phyloP scores from a whole-genome alignment of 2,329 filamentous ascomycete species.

The Chrysoporthe puriensis region DNA sequence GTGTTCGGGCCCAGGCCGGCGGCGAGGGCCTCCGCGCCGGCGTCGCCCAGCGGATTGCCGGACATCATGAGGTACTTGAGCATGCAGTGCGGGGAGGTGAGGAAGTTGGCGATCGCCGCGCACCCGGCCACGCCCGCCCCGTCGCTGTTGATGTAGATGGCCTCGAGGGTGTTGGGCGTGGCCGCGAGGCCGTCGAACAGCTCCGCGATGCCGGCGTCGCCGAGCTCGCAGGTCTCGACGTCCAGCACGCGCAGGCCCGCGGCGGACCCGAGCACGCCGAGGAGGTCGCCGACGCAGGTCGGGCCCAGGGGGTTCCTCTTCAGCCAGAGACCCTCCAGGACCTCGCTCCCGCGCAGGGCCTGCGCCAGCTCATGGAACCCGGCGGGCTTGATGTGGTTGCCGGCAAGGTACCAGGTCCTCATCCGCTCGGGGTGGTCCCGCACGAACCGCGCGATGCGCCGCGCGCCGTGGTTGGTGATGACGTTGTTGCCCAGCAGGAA shows the following conservation, averaged over 20 bases:
- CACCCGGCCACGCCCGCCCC: conserved; percentile 40
- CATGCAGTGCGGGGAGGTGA: conserved; percentile 39
- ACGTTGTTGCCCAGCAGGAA: conserved; percentile 60
- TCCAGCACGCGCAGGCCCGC: conserved; percentile 53
- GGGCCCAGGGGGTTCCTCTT: conserved; percentile 56
- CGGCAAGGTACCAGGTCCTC: conserved; percentile 59
- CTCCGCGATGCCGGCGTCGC: conserved; percentile 48
- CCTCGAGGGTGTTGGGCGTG: conserved; percentile 37
- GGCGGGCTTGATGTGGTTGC: conserved; percentile 53
- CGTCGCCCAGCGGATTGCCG: conserved; percentile 45
- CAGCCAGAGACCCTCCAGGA: conserved; percentile 55
- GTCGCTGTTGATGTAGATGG: conserved; percentile 44
- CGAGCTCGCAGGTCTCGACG: conserved; percentile 57
- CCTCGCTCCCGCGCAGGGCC: conserved; percentile 47
- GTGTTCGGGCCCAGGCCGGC: conserved; percentile 32
- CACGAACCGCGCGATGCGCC: conserved; percentile 50
- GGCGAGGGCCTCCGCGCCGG: conserved; percentile 35
- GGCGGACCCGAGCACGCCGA: conserved; percentile 46
- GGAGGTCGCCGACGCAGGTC: conserved; percentile 44
- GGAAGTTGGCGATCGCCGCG: conserved; percentile 39
- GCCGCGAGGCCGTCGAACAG: conserved; percentile 46
- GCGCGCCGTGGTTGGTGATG: conserved; percentile 52
- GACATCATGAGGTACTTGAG: conserved; percentile 44
- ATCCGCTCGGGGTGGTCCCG: conserved; percentile 50
- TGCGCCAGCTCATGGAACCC: conserved; percentile 48